Percentiles rank a stretch among this genome's conserved stretches.
These are phyloP conservation scores for Wickerhamiella sorbophila DNA, from an alignment of 805 yeast species.

Conservation along the genomic window DNA sequence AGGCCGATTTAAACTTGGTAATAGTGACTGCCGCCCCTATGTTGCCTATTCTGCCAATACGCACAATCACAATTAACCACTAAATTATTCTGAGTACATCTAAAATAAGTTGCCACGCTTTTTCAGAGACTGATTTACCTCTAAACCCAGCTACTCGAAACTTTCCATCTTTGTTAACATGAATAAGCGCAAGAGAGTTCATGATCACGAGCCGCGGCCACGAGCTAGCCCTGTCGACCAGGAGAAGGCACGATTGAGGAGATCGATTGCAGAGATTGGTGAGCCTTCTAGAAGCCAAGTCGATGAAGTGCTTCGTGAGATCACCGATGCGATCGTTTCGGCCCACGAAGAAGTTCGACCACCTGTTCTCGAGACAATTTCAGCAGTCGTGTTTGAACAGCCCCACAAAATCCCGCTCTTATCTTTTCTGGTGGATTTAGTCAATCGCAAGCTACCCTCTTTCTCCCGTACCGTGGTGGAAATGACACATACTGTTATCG, in stretches of 20 bases:
- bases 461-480: conserved; percentile 60
- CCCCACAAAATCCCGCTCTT: conserved; percentile 79
- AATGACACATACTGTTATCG: conserved; percentile 49
- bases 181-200: conserved; percentile 14
- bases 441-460: conserved; percentile 46
- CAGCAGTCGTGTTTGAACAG: conserved; percentile 66
- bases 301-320: conserved; percentile 16
- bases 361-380: conserved; percentile 46
- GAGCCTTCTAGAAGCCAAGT: conserved; percentile 31
- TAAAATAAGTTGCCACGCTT: too few species aligned
- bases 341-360: conserved; percentile 52
- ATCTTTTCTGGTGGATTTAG: conserved; percentile 49
- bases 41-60: too few species aligned
- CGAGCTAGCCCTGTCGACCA: conserved; percentile 12
- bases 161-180: conserved; percentile 2
- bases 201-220: conserved; percentile 8
- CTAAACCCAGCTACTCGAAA: too few species aligned
- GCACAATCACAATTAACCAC: too few species aligned
- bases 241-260: conserved; percentile 15
- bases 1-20: too few species aligned
- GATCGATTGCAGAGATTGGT: conserved; percentile 43
- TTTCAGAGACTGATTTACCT: too few species aligned
- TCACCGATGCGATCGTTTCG: conserved; percentile 27
- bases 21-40: too few species aligned
- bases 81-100: too few species aligned